Evolutionary conservation across 108 stramenopile genomes (phyloP).

Genomic region (Nitzschia sp.): DNA sequence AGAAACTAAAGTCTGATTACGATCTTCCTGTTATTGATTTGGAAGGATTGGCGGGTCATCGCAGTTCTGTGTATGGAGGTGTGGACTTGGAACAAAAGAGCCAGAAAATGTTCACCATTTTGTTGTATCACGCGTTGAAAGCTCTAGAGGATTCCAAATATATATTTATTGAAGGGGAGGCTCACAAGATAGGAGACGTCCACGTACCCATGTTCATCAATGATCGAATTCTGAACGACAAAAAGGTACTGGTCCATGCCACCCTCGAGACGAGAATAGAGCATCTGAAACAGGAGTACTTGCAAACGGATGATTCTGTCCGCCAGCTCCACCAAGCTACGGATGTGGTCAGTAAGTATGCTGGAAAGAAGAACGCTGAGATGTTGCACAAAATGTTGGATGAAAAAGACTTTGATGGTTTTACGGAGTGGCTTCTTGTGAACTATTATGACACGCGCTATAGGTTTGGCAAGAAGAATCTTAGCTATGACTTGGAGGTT

Average conservation of each 20-base stretch:
- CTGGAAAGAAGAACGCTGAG: constrained; percentile 16
- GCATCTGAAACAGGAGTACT: constrained; percentile 4
- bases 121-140: constrained; percentile 2
- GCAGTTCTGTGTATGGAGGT: constrained; percentile 10
- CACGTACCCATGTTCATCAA: constrained; percentile 8
- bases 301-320: constrained; percentile 9
- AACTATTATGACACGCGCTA: constrained; percentile 14
- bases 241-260: constrained; percentile 6
- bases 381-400: constrained; percentile 11
- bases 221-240: constrained; percentile 1
- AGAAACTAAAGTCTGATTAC: not conserved
- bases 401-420: constrained; percentile 14
- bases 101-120: constrained; percentile 9
- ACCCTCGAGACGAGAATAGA: constrained; percentile 10
- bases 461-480: constrained; percentile 8
- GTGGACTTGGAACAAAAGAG: constrained; percentile 10
- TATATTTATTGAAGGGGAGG: constrained; percentile 9
- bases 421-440: constrained; percentile 16
- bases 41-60: constrained; percentile 9
- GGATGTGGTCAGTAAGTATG: constrained; percentile 7
- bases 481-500: not conserved
- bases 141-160: constrained; percentile 6
- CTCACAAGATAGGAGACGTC: constrained; percentile 10
- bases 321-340: constrained; percentile 9
- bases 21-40: constrained; percentile 10